These are phyloP conservation scores for Thraustochytrium sp. DNA, from an alignment of 352 stramenopile genomes.

Conservation along the genomic window DNA sequence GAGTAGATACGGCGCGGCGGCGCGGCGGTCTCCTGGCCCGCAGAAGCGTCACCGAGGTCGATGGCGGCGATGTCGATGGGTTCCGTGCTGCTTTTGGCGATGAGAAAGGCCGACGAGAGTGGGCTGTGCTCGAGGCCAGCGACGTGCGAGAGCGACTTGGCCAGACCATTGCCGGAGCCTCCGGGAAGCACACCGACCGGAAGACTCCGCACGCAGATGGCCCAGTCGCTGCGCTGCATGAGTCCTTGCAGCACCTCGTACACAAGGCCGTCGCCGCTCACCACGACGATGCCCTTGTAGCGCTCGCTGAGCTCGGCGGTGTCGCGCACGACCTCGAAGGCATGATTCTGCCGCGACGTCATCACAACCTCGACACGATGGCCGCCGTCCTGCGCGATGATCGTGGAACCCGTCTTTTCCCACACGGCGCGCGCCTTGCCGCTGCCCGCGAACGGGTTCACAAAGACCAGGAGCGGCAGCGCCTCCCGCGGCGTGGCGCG, in stretches of 20 bases:
- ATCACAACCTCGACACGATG: slow-evolving; percentile 1
- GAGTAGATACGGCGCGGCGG: slow-evolving; percentile 48
- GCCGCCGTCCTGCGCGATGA: background rate
- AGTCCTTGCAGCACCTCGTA: slow-evolving; percentile 46
- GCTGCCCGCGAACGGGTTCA: background rate
- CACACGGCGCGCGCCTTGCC: background rate
- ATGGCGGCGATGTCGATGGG: slow-evolving; percentile 40
- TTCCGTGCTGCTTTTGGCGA: background rate
- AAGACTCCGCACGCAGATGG: background rate
- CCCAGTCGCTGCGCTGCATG: slow-evolving; percentile 42
- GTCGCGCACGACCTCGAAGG: background rate
- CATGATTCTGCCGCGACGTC: slow-evolving; percentile 25
- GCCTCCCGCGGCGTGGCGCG: background rate
- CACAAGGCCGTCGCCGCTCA: slow-evolving; percentile 42
- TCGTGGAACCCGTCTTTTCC: background rate
- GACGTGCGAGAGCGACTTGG: background rate
- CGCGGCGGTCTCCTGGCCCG: background rate
- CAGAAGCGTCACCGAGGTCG: too few species aligned
- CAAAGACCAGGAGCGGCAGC: slow-evolving; percentile 20
- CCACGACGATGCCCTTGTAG: slow-evolving; percentile 45
- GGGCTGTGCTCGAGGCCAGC: background rate
- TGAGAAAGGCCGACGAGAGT: background rate
- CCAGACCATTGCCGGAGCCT: slow-evolving; percentile 43
- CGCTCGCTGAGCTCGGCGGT: background rate
- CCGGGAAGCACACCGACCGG: slow-evolving; percentile 37